Conservation (phyloP, 176 grass and related monocot genomes). For the Triticum dicoccoides region DNA sequence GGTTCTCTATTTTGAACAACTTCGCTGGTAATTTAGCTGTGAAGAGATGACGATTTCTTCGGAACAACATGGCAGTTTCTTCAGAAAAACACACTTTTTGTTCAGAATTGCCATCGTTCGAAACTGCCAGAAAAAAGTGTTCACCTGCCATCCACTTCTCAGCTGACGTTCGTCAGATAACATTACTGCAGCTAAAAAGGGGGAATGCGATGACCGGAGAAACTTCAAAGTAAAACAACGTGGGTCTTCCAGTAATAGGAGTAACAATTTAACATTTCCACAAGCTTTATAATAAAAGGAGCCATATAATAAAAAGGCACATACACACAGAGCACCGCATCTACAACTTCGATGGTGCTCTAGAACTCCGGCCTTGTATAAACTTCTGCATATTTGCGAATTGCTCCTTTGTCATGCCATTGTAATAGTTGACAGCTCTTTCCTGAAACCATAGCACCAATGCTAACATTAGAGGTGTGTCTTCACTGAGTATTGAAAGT, state of each 20-base stretch:
- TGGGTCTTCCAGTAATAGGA: background rate
- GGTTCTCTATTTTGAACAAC: no score
- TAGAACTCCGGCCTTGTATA: constrained; percentile 60
- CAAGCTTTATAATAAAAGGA: background rate
- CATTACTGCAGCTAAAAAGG: background rate
- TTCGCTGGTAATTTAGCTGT: no score
- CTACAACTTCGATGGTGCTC: constrained; percentile 73
- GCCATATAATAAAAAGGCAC: background rate
- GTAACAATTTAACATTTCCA: background rate
- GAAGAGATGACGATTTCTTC: no score
- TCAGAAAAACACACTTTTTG: no score
- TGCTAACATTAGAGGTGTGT: background rate
- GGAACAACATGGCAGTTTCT: no score
- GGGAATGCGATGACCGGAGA: background rate
- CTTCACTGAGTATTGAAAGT: background rate
- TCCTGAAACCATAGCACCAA: constrained; percentile 52
- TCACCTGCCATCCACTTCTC: no score
- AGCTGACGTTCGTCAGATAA: no score
- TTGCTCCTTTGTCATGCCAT: constrained; percentile 95
- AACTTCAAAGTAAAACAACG: background rate
- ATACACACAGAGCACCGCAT: background rate
- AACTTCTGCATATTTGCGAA: constrained; percentile 89
- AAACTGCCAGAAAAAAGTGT: no score
- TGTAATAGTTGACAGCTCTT: constrained; percentile 73
- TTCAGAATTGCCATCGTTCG: no score